Percentiles rank a stretch among this genome's conserved stretches.
Evolutionary conservation across 192 early-diverging fungal species (phyloP).

Genomic region (Paraglomus brasilianum): DNA sequence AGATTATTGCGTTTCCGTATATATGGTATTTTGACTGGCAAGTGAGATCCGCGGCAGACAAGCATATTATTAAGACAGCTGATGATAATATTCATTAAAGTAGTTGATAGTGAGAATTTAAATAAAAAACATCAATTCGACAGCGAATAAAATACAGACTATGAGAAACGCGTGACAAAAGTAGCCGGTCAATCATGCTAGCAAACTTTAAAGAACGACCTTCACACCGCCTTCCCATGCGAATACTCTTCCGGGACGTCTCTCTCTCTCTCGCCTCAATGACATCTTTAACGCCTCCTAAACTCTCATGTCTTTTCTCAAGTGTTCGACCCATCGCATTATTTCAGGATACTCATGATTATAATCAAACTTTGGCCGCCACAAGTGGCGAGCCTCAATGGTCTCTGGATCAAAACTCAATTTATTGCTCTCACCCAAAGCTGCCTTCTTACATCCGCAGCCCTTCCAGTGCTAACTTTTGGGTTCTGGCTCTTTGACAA

Average conservation of each 20-base stretch:
- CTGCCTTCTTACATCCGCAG: too few relatives aligned
- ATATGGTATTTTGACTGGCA: background rate
- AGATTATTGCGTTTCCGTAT: background rate
- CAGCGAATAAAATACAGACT: background rate
- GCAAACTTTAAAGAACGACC: background rate
- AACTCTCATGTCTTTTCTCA: too few relatives aligned
- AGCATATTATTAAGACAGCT: background rate
- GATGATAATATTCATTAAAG: background rate
- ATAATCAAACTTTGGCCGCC: too few relatives aligned
- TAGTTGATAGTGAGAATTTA: background rate
- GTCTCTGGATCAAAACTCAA: too few relatives aligned
- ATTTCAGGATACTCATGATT: slow-evolving; percentile 2
- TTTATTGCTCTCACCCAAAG: too few relatives aligned
- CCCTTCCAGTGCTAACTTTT: too few relatives aligned
- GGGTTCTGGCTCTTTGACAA: too few relatives aligned
- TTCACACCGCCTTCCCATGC: too few relatives aligned
- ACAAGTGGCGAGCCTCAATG: too few relatives aligned
- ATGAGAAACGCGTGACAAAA: slow-evolving; percentile 2
- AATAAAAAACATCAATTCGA: background rate
- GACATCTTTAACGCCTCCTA: too few relatives aligned
- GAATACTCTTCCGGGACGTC: background rate
- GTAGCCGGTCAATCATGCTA: background rate
- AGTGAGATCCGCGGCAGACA: background rate
- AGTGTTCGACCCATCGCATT: too few relatives aligned
- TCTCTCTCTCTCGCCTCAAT: too few relatives aligned